Base-by-base conservation (phyloP, 768 basidiomycete species). In the Daedaleopsis sinensis region DNA sequence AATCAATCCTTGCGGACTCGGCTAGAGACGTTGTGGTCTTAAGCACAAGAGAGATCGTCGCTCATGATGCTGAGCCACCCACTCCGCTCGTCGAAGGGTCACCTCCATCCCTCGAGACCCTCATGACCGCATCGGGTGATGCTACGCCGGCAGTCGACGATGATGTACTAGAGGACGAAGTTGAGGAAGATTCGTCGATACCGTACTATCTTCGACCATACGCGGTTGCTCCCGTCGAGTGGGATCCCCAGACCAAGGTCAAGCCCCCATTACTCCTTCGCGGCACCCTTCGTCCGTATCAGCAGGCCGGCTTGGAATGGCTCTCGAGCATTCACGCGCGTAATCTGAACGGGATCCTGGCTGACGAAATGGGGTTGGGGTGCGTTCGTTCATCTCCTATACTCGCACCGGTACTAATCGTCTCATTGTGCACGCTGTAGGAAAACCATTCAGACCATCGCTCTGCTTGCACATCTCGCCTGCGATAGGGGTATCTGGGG, bases 281-380 rank as follows among this genome's bases (percentile, higher is more conserved):
- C 5, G 96, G 95, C 1, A 84, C 84, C 42, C 78, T 99, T 49
- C 88, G 95, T 18, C 94, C 94, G 10, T 99, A 98, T 70, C 96
- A 99, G 71, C 88, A 96, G 52, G 83, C 91, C 4, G 96, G 96
- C 0, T 76, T 97, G 53, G 94, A 98, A 72, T 98, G 96, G 96
- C 86, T 97, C 46, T 90, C 93, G 6, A 91, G 88, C 69, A 78
- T 96, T 58, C 94, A 96, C 71, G 78, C 79, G 42, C 93, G 93
- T 65, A 86, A 88, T 65, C 67, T 91, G 46, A 93, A 94, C 65
- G 91, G 91, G 0, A 93, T 94, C 52, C 77, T 94, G 44, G 93
- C 94, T 1, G 95, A 96, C 69, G 94, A 96, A 74, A 96, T 97
- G 94, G 95, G 94, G 47, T 75, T 96, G 8, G 94, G 94, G 93